These are phyloP conservation scores for Amoeboaphelidium protococcarum DNA, from an alignment of 371 early-diverging fungal genomes.

Conservation along the genomic window DNA sequence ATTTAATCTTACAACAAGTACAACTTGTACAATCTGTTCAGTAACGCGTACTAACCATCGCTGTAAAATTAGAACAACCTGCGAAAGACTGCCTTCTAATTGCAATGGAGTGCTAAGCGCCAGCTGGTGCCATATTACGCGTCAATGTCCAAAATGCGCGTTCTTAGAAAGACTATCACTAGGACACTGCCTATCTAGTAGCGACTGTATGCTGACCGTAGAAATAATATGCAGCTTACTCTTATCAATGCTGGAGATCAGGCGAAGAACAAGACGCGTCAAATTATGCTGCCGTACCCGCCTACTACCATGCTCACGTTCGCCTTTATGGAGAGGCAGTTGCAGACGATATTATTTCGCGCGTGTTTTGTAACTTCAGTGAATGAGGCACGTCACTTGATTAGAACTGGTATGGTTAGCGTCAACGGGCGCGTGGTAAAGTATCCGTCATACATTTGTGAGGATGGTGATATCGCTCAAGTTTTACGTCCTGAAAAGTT, in stretches of 20 bases:
- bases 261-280: no score
- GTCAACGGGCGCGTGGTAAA: constrained; percentile 67
- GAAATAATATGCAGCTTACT: no score
- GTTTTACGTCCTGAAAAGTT: constrained; percentile 51
- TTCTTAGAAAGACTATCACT: no score
- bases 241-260: no score
- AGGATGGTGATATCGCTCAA: constrained; percentile 66
- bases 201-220: no score
- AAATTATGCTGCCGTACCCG: constrained; percentile 14
- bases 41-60: background rate
- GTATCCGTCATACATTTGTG: background rate
- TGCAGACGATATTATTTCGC: constrained; percentile 76
- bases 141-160: no score
- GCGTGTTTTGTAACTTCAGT: constrained; percentile 63
- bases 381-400: constrained; percentile 50
- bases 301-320: constrained; percentile 25
- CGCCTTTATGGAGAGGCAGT: constrained; percentile 61
- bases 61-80: background rate
- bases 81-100: background rate
- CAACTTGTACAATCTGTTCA: background rate
- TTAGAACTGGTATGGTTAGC: constrained; percentile 57
- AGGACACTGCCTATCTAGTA: no score
- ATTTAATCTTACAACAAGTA: background rate
- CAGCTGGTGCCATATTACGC: background rate
- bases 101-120: background rate